These are phyloP conservation scores for Erodium maritimum DNA, from an alignment of 345 rosid genomes.

Conservation along the genomic window DNA sequence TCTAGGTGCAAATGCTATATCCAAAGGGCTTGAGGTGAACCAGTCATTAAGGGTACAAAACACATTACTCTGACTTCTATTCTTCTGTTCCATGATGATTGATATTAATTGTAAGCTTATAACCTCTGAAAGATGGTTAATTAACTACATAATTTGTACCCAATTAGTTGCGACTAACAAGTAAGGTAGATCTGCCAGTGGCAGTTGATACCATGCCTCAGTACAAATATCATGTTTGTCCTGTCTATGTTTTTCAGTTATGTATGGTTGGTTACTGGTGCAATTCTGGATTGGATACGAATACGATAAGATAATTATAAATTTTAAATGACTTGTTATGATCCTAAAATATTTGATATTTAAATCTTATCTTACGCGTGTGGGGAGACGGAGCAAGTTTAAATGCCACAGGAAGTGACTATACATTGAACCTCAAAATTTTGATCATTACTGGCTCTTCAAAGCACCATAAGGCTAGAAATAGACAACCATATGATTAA, in stretches of 20 bases:
- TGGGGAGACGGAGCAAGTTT: too few relatives aligned
- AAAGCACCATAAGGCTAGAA: neutral
- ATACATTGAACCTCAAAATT: too few relatives aligned
- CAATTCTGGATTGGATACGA: too few relatives aligned
- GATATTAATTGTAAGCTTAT: neutral
- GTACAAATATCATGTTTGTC: too few relatives aligned
- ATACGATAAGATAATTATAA: too few relatives aligned
- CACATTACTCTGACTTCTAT: slow-evolving; percentile 5
- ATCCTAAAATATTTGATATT: too few relatives aligned
- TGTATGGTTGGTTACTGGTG: too few relatives aligned
- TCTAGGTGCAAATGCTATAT: slow-evolving; percentile 86
- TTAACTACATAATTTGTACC: neutral
- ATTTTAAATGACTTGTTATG: too few relatives aligned
- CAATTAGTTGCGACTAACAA: neutral
- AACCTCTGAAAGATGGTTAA: neutral
- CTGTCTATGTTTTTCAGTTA: too few relatives aligned
- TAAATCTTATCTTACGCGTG: too few relatives aligned
- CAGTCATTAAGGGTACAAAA: slow-evolving; percentile 58
- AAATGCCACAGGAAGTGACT: neutral
- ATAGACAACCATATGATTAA: neutral
- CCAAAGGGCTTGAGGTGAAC: slow-evolving; percentile 88
- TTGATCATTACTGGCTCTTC: neutral
- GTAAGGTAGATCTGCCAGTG: too few relatives aligned
- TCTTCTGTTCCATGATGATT: neutral
- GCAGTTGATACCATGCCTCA: too few relatives aligned